A percentile compares a stretch with the other conserved stretches of the same genome.
Evolutionary conservation across 306 rosid species (phyloP).

Genomic region (Cyamopsis tetragonoloba): DNA sequence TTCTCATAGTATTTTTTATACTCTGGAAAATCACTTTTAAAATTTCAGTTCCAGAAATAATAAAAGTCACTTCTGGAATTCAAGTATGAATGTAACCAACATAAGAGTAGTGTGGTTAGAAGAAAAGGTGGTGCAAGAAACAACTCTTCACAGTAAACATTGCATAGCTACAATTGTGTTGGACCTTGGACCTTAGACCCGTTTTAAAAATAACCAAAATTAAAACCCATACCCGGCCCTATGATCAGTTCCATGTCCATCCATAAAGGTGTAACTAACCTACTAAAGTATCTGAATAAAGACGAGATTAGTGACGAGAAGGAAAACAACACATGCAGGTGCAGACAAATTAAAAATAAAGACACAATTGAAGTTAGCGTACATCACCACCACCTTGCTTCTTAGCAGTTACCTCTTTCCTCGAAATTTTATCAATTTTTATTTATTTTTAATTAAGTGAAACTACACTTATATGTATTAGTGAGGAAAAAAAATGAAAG

Average conservation of each 20-base stretch:
- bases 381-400: background rate
- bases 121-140: no score
- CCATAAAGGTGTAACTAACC: no score
- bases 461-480: no score
- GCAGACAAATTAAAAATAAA: background rate
- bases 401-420: background rate
- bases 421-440: no score
- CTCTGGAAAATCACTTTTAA: no score
- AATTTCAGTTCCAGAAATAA: no score
- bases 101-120: no score
- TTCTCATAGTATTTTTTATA: no score
- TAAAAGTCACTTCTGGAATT: no score
- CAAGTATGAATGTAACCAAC: no score
- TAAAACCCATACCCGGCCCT: conserved; percentile 25
- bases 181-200: background rate
- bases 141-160: background rate
- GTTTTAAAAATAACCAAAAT: conserved; percentile 13
- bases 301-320: background rate
- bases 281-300: background rate
- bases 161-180: background rate
- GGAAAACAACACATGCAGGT: background rate
- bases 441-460: no score
- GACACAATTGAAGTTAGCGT: background rate
- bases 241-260: background rate
- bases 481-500: background rate